Evolutionary conservation across 805 yeast species (phyloP).

Genomic region (Hanseniaspora meyeri): DNA sequence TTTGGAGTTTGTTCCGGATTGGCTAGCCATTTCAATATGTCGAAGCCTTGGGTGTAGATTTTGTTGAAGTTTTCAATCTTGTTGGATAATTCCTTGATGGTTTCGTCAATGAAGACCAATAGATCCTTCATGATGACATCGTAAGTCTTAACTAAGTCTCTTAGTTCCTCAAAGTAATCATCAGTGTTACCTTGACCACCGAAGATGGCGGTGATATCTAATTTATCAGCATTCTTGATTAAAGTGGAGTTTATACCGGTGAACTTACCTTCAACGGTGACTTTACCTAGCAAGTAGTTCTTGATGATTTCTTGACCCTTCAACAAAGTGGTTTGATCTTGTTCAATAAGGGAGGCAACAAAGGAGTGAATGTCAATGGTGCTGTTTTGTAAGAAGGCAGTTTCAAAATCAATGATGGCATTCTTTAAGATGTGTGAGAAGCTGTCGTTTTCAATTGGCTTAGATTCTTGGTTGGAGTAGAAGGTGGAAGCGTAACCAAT

Average conservation of each 20-base stretch:
- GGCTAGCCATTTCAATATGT: constrained; percentile 76
- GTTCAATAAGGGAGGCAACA: constrained; percentile 54
- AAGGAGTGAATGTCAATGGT: constrained; percentile 70
- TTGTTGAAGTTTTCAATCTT: constrained; percentile 68
- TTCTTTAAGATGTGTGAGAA: constrained; percentile 40
- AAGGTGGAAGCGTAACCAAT: constrained; percentile 55
- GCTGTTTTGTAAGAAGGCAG: constrained; percentile 50
- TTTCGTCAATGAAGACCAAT: constrained; percentile 53
- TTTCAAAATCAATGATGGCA: constrained; percentile 72
- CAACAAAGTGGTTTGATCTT: constrained; percentile 42
- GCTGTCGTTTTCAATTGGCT: constrained; percentile 31
- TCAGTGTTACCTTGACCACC: constrained; percentile 99
- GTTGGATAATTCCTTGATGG: constrained; percentile 55
- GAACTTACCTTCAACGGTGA: constrained; percentile 38
- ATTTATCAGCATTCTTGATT: constrained; percentile 40
- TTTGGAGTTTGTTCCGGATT: constrained; percentile 80
- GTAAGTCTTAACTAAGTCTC: constrained; percentile 70
- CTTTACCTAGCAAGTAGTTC: constrained; percentile 58
- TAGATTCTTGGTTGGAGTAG: constrained; percentile 29
- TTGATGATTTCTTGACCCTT: constrained; percentile 67
- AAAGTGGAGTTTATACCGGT: constrained; percentile 45
- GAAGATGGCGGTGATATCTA: constrained; percentile 68
- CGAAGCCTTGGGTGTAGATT: constrained; percentile 86
- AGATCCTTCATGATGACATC: constrained; percentile 62
- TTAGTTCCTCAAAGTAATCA: constrained; percentile 91